phyloP scores from a whole-genome alignment of 495 filamentous ascomycete genomes.

The Poronia punctata region DNA sequence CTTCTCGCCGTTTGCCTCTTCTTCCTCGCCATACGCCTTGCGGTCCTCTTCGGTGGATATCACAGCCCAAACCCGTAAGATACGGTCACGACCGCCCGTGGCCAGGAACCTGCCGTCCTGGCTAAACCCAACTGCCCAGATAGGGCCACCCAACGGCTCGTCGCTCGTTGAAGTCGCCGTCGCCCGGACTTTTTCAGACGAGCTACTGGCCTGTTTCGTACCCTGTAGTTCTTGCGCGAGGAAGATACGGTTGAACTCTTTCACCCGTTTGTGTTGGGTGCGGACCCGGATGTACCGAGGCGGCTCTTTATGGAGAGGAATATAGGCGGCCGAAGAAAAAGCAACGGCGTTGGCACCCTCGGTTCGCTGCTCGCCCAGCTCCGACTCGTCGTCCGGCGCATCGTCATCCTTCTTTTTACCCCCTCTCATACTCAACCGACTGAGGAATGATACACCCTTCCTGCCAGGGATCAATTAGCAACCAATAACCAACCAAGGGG shows the following conservation, averaged over 20 bases:
- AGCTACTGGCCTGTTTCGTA: too few relatives aligned
- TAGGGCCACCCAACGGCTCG: slow-evolving; percentile 53
- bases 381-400: slow-evolving; percentile 63
- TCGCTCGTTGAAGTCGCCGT: too few relatives aligned
- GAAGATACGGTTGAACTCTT: slow-evolving; percentile 81
- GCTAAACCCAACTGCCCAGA: slow-evolving; percentile 91
- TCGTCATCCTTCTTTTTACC: slow-evolving; percentile 60
- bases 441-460: slow-evolving; percentile 87
- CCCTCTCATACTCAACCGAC: slow-evolving; percentile 68
- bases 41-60: slow-evolving; percentile 78
- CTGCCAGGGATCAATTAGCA: slow-evolving; percentile 34
- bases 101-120: slow-evolving; percentile 89
- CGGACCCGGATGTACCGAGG: slow-evolving; percentile 85
- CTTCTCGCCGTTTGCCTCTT: slow-evolving; percentile 47
- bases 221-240: slow-evolving; percentile 78
- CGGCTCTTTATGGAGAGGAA: slow-evolving; percentile 81
- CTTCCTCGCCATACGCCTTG: slow-evolving; percentile 59
- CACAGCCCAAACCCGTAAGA: slow-evolving; percentile 87
- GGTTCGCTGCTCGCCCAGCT: slow-evolving; percentile 59
- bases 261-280: slow-evolving; percentile 71
- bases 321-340: slow-evolving; percentile 75
- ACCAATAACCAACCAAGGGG: slow-evolving; percentile 16
- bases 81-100: slow-evolving; percentile 76
- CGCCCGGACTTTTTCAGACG: too few relatives aligned
- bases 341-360: slow-evolving; percentile 77